These are phyloP conservation scores for Ascodesmis nigricans DNA, from an alignment of 495 filamentous ascomycete species.

Conservation along the genomic window DNA sequence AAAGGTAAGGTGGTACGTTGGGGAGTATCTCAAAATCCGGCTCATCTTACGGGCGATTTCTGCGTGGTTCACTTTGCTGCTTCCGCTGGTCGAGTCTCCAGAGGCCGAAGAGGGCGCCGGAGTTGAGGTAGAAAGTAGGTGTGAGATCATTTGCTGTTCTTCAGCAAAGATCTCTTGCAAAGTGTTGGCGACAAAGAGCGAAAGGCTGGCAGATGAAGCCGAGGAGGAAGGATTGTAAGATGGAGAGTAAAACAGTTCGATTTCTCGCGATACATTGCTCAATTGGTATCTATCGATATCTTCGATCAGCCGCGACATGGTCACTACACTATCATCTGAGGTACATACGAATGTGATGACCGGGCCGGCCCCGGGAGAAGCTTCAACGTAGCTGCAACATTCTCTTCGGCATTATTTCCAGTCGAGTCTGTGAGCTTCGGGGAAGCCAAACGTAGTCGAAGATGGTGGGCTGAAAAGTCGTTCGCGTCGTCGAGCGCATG, in stretches of 20 bases:
- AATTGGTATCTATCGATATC: slow-evolving; percentile 7
- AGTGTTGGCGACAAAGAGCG: slow-evolving; percentile 56
- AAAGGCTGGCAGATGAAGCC: slow-evolving; percentile 50
- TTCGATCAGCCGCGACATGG: slow-evolving; percentile 38
- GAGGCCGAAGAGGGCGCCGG: slow-evolving; percentile 23
- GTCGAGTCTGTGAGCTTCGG: slow-evolving; percentile 16
- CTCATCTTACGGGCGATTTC: slow-evolving; percentile 42
- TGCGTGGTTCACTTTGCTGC: slow-evolving; percentile 22
- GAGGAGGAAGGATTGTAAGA: slow-evolving; percentile 47
- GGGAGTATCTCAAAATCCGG: slow-evolving; percentile 69
- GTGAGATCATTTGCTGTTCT: slow-evolving; percentile 71
- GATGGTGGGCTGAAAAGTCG: slow-evolving; percentile 76
- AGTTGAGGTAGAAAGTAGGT: slow-evolving; percentile 42
- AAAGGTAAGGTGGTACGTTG: slow-evolving; percentile 89
- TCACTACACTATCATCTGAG: too few species aligned
- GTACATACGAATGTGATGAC: slow-evolving; percentile 19
- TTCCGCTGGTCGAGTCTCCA: slow-evolving; percentile 16
- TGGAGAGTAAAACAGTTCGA: slow-evolving; percentile 62
- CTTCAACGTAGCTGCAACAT: slow-evolving; percentile 45
- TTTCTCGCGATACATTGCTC: slow-evolving; percentile 40
- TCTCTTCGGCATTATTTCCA: slow-evolving; percentile 21
- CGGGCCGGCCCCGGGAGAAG: slow-evolving; percentile 39
- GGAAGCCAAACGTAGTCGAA: slow-evolving; percentile 56
- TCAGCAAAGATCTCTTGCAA: slow-evolving; percentile 63
- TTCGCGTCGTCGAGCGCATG: slow-evolving; percentile 77